Evolutionary conservation across 148 eudicot species (phyloP), one percentile per base, ranked within the genome.

Genomic region (Limonium bicolor): DNA sequence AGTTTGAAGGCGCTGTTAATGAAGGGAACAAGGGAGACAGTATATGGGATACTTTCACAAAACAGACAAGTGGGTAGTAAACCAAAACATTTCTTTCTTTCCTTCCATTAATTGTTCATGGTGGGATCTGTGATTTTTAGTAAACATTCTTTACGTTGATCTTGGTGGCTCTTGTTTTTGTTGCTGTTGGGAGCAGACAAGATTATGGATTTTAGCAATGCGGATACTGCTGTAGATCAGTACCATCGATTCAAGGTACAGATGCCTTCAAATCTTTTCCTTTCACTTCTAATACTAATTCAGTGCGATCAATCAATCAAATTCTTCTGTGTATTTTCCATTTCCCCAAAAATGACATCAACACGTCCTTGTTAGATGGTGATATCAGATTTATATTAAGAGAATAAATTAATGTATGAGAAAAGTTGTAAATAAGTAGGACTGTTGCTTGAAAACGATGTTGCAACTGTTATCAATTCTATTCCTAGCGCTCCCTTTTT

Each of bases 1-100:
- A 67, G 72, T 67, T 49, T 48, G 72, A 67, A 57, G 72, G 72
- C 15, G 67, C 64, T 23, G 72, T 60, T 29, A 23, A 6, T 42
- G 60, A 52, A 41, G 72, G 53, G 47, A 63, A 67, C 32, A 62
- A 15, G 43, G 64, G 67, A 18, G 25, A 13, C 3, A 67, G 63
- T 25, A 57, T 62, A 51, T 67, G 72, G 72, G 72, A 67, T 23
- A 46, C 30, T 21, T 67, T 40, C 47, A 67, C 72, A 18, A 55
- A 53, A 24, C 40, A 52, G 41, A 67, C 81, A 34, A 86, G 92
- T 80, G 27, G 0, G 1, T 41, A 8, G 33, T 11, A 38, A 35
- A 11, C 12, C 3, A 10, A 22, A 10, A 3, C 21, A 47, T 42
- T 8, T 21, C 6, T 16, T 7, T 31, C 13, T 7, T 24, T 0